phyloP scores from a whole-genome alignment of 148 eudicot species.

The Rhododendron henanense region DNA sequence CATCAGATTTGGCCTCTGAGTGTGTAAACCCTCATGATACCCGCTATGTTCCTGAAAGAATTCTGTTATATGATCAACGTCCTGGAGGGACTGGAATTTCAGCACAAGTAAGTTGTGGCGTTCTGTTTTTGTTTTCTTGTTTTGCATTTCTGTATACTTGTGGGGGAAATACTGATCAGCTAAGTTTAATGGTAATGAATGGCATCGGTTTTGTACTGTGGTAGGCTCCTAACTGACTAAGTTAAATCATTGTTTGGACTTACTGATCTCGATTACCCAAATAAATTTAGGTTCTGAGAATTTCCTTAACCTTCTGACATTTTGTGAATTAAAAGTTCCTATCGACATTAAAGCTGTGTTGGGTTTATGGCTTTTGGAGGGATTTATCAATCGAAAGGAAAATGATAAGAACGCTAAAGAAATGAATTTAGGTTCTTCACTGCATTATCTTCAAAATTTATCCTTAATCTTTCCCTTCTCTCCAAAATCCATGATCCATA shows the following conservation, averaged over 20 bases:
- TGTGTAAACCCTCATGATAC: slow-evolving; percentile 86
- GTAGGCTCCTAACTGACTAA: not conserved
- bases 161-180: not conserved
- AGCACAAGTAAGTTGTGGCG: slow-evolving; percentile 49
- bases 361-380: not conserved
- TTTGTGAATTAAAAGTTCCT: not conserved
- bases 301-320: not conserved
- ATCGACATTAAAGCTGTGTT: not conserved
- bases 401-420: not conserved
- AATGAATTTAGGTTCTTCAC: not conserved
- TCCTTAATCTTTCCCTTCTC: not conserved
- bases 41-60: slow-evolving; percentile 78
- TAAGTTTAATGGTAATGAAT: not conserved
- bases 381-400: not conserved
- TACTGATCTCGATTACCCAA: not conserved
- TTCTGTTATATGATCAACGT: slow-evolving; percentile 79
- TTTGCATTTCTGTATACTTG: not conserved
- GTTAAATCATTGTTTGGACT: not conserved
- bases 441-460: not conserved
- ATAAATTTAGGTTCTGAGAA: not conserved
- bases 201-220: not conserved
- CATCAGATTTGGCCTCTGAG: slow-evolving; percentile 85
- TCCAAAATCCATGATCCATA: not conserved
- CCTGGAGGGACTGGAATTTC: slow-evolving; percentile 96
- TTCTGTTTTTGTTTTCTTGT: not conserved